Conservation (phyloP, 768 basidiomycete species). For the Naematelia aurantialba region DNA sequence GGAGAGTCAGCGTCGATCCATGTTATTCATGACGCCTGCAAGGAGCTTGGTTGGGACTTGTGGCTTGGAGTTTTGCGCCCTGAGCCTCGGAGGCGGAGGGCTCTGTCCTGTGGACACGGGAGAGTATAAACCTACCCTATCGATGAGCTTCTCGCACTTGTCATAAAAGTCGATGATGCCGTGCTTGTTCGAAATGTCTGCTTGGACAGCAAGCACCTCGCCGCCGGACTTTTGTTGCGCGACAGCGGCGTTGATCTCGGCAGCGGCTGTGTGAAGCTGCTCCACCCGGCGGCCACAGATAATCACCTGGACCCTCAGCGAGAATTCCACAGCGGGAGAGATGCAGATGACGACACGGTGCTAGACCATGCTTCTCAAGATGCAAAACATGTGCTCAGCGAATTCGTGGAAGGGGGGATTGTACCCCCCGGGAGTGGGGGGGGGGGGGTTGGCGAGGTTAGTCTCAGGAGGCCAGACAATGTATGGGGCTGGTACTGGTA, state of each 20-base stretch:
- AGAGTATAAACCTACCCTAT: constrained; percentile 9
- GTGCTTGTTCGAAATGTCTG: constrained; percentile 39
- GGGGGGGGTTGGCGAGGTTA: too few species aligned
- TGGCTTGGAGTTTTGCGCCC: neutral
- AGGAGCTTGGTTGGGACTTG: too few species aligned
- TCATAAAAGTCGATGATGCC: constrained; percentile 35
- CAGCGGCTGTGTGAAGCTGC: constrained; percentile 32
- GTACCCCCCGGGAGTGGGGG: too few species aligned
- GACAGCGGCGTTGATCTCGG: constrained; percentile 38
- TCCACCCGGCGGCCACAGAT: constrained; percentile 44
- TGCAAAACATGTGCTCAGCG: too few species aligned
- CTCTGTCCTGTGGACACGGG: neutral
- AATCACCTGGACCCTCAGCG: constrained; percentile 14
- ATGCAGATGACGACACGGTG: neutral
- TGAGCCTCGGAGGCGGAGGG: too few species aligned
- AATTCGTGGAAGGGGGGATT: too few species aligned
- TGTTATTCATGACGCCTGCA: too few species aligned
- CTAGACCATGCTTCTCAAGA: too few species aligned
- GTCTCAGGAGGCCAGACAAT: too few species aligned
- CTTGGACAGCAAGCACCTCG: constrained; percentile 36
- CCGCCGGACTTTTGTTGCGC: constrained; percentile 19
- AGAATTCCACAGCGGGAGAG: neutral
- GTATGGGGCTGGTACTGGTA: too few species aligned
- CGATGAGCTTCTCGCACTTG: constrained; percentile 22
- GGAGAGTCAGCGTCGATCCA: too few species aligned